A percentile compares a stretch with the other conserved stretches of the same genome.
Evolutionary conservation across 2,329 filamentous ascomycete species (phyloP).

Genomic region (Fusarium goolgardi): DNA sequence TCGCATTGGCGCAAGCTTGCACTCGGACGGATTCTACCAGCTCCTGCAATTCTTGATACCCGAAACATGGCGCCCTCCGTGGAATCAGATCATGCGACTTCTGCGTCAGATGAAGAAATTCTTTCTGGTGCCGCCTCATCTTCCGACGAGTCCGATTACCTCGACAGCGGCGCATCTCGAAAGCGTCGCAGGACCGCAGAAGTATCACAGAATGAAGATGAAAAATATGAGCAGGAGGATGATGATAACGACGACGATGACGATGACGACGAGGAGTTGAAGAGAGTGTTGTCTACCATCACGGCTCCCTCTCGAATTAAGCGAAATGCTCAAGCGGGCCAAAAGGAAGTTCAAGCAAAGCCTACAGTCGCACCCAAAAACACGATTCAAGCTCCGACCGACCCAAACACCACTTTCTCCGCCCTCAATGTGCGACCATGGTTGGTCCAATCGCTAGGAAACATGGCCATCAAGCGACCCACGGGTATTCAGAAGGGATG

Average conservation of each 20-base stretch:
- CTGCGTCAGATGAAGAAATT: constrained; percentile 33
- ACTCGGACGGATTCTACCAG: constrained; percentile 26
- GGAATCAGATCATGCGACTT: constrained; percentile 35
- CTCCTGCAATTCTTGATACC: constrained; percentile 43
- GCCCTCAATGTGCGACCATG: constrained; percentile 82
- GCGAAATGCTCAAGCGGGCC: constrained; percentile 48
- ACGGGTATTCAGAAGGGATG: constrained; percentile 93
- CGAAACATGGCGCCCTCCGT: constrained; percentile 39
- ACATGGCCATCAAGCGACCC: constrained; percentile 84
- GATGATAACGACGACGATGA: constrained; percentile 48
- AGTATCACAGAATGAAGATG: constrained; percentile 42
- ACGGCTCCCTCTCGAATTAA: constrained; percentile 66
- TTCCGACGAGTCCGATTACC: constrained; percentile 61
- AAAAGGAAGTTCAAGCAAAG: constrained; percentile 37
- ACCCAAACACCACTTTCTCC: constrained; percentile 74
- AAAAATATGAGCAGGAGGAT: constrained; percentile 48
- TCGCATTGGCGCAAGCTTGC: constrained; percentile 24
- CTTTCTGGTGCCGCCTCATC: constrained; percentile 37
- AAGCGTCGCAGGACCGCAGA: constrained; percentile 59
- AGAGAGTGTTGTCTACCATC: constrained; percentile 56
- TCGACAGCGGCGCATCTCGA: constrained; percentile 59
- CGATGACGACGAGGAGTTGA: constrained; percentile 50
- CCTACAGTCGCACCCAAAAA: constrained; percentile 44
- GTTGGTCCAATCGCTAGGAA: constrained; percentile 82
- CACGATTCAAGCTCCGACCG: constrained; percentile 62